These are phyloP conservation scores for Trametes punicea DNA, from an alignment of 768 basidiomycete species.

Conservation along the genomic window DNA sequence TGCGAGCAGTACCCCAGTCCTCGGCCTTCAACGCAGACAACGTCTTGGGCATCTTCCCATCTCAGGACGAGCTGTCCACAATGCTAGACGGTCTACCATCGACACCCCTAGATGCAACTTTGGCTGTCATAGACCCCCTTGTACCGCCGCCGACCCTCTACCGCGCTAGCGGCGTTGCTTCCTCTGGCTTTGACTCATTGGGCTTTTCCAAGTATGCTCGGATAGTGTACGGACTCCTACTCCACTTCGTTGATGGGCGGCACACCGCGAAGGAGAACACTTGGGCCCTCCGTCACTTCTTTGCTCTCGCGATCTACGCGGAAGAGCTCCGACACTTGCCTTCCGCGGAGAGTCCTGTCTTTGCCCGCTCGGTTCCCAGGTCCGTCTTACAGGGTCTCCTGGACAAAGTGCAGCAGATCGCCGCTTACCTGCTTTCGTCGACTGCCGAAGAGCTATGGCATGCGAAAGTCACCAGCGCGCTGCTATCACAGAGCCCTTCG, in stretches of 20 bases:
- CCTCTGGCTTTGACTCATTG: conserved; percentile 37
- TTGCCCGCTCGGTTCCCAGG: conserved; percentile 37
- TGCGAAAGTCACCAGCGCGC: conserved; percentile 35
- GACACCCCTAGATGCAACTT: conserved; percentile 47
- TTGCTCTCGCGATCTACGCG: conserved; percentile 59
- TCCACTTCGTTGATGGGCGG: conserved; percentile 56
- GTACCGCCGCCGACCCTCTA: conserved; percentile 43
- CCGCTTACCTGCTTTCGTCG: conserved; percentile 61
- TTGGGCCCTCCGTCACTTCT: conserved; percentile 69
- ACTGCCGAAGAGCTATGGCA: conserved; percentile 51
- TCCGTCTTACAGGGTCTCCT: conserved; percentile 40
- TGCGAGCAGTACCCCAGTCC: conserved; percentile 25
- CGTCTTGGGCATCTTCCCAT: conserved; percentile 51
- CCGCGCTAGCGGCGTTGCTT: conserved; percentile 2
- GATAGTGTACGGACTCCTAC: conserved; percentile 51
- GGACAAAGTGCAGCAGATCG: conserved; percentile 46
- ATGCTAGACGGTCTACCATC: conserved; percentile 43
- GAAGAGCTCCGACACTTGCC: conserved; percentile 58
- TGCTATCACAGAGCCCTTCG: conserved; percentile 29
- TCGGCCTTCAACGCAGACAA: conserved; percentile 39
- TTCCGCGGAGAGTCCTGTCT: conserved; percentile 45
- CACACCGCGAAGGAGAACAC: conserved; percentile 53
- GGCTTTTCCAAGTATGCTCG: conserved; percentile 69
- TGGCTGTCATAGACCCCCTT: conserved; percentile 58
- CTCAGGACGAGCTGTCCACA: conserved; percentile 41